Evolutionary conservation across 495 filamentous ascomycete genomes (phyloP).

Genomic region (Aspergillus bridgeri): DNA sequence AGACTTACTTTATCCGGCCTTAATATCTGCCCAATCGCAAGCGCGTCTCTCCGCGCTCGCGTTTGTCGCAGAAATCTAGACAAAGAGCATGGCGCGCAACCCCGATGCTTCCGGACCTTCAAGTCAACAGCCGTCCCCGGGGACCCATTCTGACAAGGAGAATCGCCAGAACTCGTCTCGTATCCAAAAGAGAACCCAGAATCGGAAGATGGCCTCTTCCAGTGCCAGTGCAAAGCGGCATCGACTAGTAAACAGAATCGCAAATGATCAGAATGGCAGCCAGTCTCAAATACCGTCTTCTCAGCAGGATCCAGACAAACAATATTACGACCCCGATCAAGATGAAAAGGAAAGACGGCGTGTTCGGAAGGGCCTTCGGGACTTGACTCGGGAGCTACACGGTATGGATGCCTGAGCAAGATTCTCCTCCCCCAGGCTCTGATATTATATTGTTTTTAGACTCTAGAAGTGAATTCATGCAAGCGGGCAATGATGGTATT

Average conservation of each 20-base stretch:
- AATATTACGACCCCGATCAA: conserved; percentile 87
- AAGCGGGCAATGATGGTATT: conserved; percentile 58
- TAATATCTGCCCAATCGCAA: neutral
- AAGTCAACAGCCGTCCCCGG: conserved; percentile 35
- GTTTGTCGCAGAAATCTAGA: conserved; percentile 12
- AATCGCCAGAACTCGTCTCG: conserved; percentile 33
- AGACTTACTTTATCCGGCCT: neutral
- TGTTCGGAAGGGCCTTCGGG: conserved; percentile 64
- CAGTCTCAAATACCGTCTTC: conserved; percentile 27
- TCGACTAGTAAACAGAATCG: conserved; percentile 35
- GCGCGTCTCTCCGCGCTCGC: neutral
- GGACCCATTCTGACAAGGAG: conserved; percentile 57
- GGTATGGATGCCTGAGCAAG: conserved; percentile 39
- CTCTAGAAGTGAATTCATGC: conserved; percentile 63
- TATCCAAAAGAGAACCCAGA: conserved; percentile 23
- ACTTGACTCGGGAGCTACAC: conserved; percentile 61
- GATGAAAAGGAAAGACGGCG: conserved; percentile 70
- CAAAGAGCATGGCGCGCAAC: conserved; percentile 29
- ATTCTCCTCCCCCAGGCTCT: neutral
- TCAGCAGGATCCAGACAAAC: conserved; percentile 27
- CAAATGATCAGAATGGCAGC: conserved; percentile 23
- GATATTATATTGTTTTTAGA: conserved; percentile 46
- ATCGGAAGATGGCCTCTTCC: conserved; percentile 29
- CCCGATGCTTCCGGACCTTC: conserved; percentile 18
- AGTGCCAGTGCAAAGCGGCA: conserved; percentile 35